Conservation (phyloP, 805 yeast genomes). For the Phaffomyces opuntiae region DNA sequence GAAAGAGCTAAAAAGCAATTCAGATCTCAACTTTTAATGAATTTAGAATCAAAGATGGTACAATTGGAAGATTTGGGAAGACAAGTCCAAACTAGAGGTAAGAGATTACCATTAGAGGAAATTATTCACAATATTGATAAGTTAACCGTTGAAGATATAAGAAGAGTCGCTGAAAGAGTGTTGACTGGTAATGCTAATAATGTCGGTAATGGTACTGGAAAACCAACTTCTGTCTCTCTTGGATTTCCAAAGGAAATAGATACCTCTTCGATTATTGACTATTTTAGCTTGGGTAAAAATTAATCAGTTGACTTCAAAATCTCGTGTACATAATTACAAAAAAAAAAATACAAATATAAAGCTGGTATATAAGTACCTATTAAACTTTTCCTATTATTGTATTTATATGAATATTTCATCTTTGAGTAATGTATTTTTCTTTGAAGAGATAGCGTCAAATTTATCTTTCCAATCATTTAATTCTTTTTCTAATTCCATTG, state of each 20-base stretch:
- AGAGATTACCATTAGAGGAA: constrained; percentile 65
- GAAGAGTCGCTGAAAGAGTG: constrained; percentile 65
- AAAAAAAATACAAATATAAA: too few relatives aligned
- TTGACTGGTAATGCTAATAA: constrained; percentile 56
- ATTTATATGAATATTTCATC: constrained; percentile 23
- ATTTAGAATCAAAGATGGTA: constrained; percentile 87
- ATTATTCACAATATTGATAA: constrained; percentile 74
- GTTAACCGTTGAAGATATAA: constrained; percentile 61
- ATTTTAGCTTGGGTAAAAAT: constrained; percentile 51
- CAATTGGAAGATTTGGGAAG: constrained; percentile 93
- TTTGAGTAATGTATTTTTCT: constrained; percentile 13
- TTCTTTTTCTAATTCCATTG: constrained; percentile 49
- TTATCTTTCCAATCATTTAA: constrained; percentile 47
- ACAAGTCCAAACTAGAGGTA: constrained; percentile 81
- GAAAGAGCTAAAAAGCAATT: constrained; percentile 88
- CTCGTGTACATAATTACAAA: neutral
- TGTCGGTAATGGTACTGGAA: constrained; percentile 44
- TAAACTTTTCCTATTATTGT: too few relatives aligned
- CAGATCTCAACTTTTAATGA: constrained; percentile 82
- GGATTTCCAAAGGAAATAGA: constrained; percentile 83
- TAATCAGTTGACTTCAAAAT: neutral
- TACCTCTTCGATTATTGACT: constrained; percentile 52
- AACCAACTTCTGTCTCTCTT: constrained; percentile 84
- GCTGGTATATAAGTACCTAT: too few relatives aligned
- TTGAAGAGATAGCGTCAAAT: constrained; percentile 21